A percentile compares a stretch with the other conserved stretches of the same genome.
Evolutionary conservation across 768 basidiomycete species (phyloP).

Genomic region (Termitomyces sp.): DNA sequence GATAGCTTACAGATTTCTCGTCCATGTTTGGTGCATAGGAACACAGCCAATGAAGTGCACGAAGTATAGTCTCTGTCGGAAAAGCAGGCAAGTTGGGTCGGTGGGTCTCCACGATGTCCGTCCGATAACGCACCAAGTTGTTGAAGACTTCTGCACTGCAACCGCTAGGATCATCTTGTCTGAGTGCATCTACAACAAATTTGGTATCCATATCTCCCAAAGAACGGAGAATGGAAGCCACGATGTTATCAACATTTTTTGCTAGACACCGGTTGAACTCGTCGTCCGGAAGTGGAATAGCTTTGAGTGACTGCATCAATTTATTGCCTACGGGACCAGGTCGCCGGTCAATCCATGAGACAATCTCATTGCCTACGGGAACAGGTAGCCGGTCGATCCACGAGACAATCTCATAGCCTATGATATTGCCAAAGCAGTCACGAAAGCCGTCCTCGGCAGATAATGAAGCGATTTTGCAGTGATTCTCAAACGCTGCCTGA

Average conservation of each 20-base stretch:
- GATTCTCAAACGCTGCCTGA: conserved; percentile 45
- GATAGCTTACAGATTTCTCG: conserved; percentile 64
- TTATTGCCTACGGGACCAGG: conserved; percentile 16
- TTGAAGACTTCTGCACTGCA: conserved; percentile 44
- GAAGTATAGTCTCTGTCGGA: conserved; percentile 44
- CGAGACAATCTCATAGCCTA: conserved; percentile 57
- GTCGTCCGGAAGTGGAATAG: conserved; percentile 25
- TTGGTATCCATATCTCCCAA: conserved; percentile 59
- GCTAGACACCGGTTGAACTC: conserved; percentile 35
- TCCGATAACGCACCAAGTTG: conserved; percentile 50
- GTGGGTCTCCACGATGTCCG: conserved; percentile 46
- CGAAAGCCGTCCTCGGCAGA: conserved; percentile 46
- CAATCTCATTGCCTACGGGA: conserved; percentile 59
- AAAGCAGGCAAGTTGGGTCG: conserved; percentile 65
- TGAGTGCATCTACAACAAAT: conserved; percentile 45
- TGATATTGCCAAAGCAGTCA: conserved; percentile 66
- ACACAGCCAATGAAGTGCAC: conserved; percentile 59
- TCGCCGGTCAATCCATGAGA: conserved; percentile 42
- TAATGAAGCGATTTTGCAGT: conserved; percentile 61
- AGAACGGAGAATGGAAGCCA: conserved; percentile 55
- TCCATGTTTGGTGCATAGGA: conserved; percentile 36
- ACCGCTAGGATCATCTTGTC: conserved; percentile 27
- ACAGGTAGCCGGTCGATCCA: conserved; percentile 44
- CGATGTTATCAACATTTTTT: conserved; percentile 53
- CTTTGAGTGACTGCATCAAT: conserved; percentile 33